Percentiles rank a stretch among this genome's conserved stretches.
phyloP scores from a whole-genome alignment of 805 yeast genomes.

The Pichia californica region DNA sequence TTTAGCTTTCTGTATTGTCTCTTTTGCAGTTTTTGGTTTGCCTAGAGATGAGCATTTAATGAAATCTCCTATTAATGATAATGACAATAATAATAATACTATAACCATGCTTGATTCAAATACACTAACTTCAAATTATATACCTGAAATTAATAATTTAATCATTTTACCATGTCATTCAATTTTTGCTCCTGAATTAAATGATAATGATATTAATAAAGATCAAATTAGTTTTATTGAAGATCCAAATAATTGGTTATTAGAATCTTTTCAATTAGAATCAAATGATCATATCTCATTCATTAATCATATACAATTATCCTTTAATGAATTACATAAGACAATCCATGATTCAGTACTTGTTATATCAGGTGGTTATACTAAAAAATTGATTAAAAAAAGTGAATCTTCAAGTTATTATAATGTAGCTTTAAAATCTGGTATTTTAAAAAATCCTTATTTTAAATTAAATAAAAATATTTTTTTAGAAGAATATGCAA shows the following conservation, averaged over 20 bases:
- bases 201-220: not conserved
- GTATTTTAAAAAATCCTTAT: constrained; percentile 2
- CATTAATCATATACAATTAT: constrained; percentile 49
- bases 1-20: constrained; percentile 1
- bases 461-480: constrained; percentile 21
- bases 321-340: constrained; percentile 32
- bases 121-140: not conserved
- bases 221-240: constrained; percentile 33
- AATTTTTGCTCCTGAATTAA: constrained; percentile 18
- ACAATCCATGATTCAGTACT: constrained; percentile 17
- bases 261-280: constrained; percentile 62
- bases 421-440: constrained; percentile 29
- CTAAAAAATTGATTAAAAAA: constrained; percentile 49
- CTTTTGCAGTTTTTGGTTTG: constrained; percentile 6
- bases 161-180: constrained; percentile 46
- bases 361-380: constrained; percentile 55
- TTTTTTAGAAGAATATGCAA: constrained; percentile 60
- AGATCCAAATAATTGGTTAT: constrained; percentile 49
- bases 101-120: not conserved
- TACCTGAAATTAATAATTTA: constrained; percentile 17
- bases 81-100: no score
- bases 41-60: constrained; percentile 1
- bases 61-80: no score
- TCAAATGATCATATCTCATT: constrained; percentile 66
- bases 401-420: constrained; percentile 53